Percentiles rank a stretch among this genome's conserved stretches.
phyloP scores from a whole-genome alignment of 305 asterid species.

The Stenogyne calaminthoides region DNA sequence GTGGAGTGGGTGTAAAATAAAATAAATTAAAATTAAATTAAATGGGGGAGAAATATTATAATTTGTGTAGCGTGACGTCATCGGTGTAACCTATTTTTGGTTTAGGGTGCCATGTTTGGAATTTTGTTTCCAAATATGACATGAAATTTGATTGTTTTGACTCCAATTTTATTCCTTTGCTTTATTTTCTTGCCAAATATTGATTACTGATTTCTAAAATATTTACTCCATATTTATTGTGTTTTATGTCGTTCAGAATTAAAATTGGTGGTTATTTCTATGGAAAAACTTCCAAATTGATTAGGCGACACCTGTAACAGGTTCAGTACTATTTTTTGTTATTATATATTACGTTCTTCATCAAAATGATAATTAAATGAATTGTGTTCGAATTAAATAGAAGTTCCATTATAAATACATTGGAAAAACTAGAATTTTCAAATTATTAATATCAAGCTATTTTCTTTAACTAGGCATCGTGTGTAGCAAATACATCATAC shows the following conservation, averaged over 20 bases:
- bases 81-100: background rate
- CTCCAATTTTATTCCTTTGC: background rate
- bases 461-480: too few species aligned
- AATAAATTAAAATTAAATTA: too few species aligned
- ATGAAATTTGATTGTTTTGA: background rate
- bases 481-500: too few species aligned
- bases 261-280: background rate
- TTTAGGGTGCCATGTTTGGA: slow-evolving; percentile 1
- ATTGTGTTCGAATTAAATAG: too few species aligned
- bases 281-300: too few species aligned
- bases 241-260: background rate
- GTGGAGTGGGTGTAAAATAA: background rate
- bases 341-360: background rate
- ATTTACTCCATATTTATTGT: background rate
- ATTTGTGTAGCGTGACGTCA: background rate
- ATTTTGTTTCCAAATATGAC: slow-evolving; percentile 10
- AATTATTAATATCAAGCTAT: too few species aligned
- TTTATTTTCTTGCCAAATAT: background rate
- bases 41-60: background rate
- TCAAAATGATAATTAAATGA: too few species aligned
- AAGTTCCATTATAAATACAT: too few species aligned
- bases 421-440: too few species aligned
- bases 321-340: background rate
- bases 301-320: too few species aligned
- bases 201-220: too few species aligned